phyloP scores from a whole-genome alignment of 2,329 filamentous ascomycete genomes.

The Xylariaceae sp. region DNA sequence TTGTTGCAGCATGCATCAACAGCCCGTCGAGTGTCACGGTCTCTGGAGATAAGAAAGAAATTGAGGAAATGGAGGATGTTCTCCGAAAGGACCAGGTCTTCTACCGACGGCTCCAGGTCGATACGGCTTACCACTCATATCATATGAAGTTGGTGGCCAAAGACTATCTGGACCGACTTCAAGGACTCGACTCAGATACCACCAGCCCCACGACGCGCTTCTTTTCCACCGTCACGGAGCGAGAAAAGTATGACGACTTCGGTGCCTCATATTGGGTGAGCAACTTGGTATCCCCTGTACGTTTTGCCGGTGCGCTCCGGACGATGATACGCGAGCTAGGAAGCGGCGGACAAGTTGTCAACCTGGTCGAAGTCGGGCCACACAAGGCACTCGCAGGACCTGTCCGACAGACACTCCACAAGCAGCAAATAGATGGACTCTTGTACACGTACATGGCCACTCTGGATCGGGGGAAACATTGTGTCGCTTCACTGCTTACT shows the following conservation, averaged over 20 bases:
- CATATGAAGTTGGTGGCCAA: constrained; percentile 37
- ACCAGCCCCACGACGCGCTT: no score
- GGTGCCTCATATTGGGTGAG: constrained; percentile 25
- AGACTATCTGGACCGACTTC: neutral
- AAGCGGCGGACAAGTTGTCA: no score
- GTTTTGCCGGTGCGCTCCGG: constrained; percentile 38
- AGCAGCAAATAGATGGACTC: no score
- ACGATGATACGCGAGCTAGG: no score
- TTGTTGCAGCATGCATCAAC: constrained; percentile 30
- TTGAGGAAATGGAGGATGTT: constrained; percentile 10
- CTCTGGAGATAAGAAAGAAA: constrained; percentile 25
- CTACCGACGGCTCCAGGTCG: constrained; percentile 22
- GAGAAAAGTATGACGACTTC: neutral
- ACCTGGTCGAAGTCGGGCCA: no score
- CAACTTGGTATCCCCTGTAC: constrained; percentile 43
- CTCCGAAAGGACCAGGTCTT: constrained; percentile 23
- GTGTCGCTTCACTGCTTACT: no score
- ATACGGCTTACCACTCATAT: constrained; percentile 36
- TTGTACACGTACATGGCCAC: no score
- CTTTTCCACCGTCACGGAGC: constrained; percentile 23
- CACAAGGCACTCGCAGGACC: no score
- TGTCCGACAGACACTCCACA: no score
- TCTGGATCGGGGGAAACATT: no score
- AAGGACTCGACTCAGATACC: neutral
- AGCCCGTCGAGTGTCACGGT: constrained; percentile 30